These are phyloP conservation scores for Ceratobasidium sp. DNA, from an alignment of 1,284 basidiomycete species.

Conservation along the genomic window DNA sequence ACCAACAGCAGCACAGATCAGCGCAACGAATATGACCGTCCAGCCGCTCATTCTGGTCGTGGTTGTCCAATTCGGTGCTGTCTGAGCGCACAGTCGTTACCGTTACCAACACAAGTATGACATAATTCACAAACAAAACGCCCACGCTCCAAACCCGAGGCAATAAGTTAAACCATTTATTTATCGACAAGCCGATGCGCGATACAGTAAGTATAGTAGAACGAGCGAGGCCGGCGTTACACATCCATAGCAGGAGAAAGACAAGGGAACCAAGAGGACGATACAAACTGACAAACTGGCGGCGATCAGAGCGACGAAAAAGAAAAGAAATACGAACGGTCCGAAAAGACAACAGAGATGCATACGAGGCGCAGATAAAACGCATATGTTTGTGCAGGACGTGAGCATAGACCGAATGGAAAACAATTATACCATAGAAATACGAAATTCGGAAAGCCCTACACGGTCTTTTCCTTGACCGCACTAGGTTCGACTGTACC, in stretches of 20 bases:
- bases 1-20: constrained; percentile 64
- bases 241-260: background rate
- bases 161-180: constrained; percentile 27
- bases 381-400: constrained; percentile 1
- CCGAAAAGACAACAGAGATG: constrained; percentile 10
- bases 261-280: background rate
- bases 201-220: constrained; percentile 24
- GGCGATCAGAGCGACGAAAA: constrained; percentile 11
- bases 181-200: constrained; percentile 12
- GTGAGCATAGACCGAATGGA: background rate
- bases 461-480: constrained; percentile 12
- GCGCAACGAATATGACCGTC: constrained; percentile 63
- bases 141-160: background rate
- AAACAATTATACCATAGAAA: background rate
- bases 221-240: background rate
- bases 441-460: background rate
- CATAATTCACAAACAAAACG: background rate
- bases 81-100: constrained; percentile 2
- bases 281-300: background rate
- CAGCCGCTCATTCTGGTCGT: constrained; percentile 51
- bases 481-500: background rate
- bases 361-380: background rate
- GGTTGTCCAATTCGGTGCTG: too few species aligned
- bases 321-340: constrained; percentile 12
- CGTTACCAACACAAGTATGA: background rate